A percentile compares a stretch with the other conserved stretches of the same genome.
Conservation (phyloP, 75 land plant species). For the Selaginella moellendorffii region DNA sequence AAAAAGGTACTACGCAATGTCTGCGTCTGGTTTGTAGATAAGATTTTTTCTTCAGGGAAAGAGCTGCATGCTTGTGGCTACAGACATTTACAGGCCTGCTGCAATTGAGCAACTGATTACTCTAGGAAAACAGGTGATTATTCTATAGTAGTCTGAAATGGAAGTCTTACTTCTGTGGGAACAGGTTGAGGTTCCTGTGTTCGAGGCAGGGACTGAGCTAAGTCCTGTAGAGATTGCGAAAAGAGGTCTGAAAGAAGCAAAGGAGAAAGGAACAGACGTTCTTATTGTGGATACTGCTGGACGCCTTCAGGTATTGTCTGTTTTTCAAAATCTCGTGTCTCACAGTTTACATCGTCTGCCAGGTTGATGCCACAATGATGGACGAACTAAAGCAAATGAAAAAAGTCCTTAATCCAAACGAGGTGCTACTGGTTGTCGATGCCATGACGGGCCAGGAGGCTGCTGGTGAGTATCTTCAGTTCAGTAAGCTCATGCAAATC, state of each 20-base stretch:
- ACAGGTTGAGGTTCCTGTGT: slow-evolving; percentile 89
- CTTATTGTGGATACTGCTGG: slow-evolving; percentile 94
- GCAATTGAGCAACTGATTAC: slow-evolving; percentile 93
- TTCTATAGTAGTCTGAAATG: background rate
- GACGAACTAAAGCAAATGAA: slow-evolving; percentile 94
- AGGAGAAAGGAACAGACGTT: slow-evolving; percentile 61
- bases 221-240: slow-evolving; percentile 75
- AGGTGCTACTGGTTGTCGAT: slow-evolving; percentile 93
- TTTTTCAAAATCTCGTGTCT: too few relatives aligned
- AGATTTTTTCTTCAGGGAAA: slow-evolving; percentile 47
- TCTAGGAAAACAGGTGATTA: slow-evolving; percentile 74
- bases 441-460: slow-evolving; percentile 99
- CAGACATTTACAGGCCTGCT: slow-evolving; percentile 96
- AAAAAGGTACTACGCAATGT: slow-evolving; percentile 41
- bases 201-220: slow-evolving; percentile 52
- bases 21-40: background rate
- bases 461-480: slow-evolving; percentile 69
- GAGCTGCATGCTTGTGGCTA: slow-evolving; percentile 87
- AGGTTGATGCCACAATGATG: slow-evolving; percentile 98
- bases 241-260: slow-evolving; percentile 69
- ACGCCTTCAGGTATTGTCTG: slow-evolving; percentile 96
- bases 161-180: background rate
- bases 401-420: slow-evolving; percentile 63
- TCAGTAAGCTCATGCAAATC: background rate
- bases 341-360: too few relatives aligned